A percentile compares a stretch with the other conserved stretches of the same genome.
These are phyloP conservation scores for Nyctanthes arbortristis DNA, from an alignment of 257 asterid genomes.

Conservation along the genomic window DNA sequence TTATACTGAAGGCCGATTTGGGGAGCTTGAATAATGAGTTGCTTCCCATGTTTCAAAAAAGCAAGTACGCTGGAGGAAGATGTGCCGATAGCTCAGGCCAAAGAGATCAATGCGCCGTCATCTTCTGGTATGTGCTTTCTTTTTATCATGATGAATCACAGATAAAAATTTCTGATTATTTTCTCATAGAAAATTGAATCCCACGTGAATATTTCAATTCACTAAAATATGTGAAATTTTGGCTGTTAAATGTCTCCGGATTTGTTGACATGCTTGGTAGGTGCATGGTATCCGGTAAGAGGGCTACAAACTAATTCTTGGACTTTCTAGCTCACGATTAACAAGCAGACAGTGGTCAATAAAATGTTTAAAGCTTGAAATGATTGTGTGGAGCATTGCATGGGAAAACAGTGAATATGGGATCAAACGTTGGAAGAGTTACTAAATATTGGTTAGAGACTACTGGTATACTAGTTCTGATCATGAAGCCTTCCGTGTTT, in stretches of 20 bases:
- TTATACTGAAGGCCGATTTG: background rate
- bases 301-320: background rate
- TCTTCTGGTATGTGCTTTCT: background rate
- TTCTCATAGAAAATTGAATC: background rate
- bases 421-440: background rate
- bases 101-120: background rate
- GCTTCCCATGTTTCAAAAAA: slow-evolving; percentile 21
- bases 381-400: background rate
- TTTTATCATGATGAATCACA: background rate
- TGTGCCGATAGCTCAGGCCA: slow-evolving; percentile 11
- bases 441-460: background rate
- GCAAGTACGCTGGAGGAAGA: background rate
- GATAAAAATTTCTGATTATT: background rate
- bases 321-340: too few species aligned
- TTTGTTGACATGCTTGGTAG: too few species aligned
- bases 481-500: background rate
- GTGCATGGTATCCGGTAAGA: background rate
- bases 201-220: background rate
- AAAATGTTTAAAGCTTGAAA: background rate
- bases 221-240: too few species aligned
- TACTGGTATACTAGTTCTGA: background rate
- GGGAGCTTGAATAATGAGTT: slow-evolving; percentile 8
- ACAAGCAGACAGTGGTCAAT: background rate
- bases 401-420: background rate
- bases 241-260: too few species aligned